Conservation (phyloP, 2,329 filamentous ascomycete genomes). For the Esteya vermicola region DNA sequence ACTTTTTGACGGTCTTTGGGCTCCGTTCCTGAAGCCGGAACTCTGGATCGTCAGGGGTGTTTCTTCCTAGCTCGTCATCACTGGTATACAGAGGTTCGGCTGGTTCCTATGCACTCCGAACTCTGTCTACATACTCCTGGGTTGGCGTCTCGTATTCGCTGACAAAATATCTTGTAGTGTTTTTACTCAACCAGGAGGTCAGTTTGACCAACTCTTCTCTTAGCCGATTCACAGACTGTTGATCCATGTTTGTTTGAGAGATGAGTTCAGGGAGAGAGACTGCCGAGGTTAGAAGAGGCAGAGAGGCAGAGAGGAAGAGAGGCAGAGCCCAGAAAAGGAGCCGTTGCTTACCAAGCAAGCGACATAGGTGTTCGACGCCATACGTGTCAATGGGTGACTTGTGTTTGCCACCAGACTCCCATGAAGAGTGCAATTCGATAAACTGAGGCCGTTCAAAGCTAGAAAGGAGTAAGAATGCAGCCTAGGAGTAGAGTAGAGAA, state of each 20-base stretch:
- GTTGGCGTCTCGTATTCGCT: conserved; percentile 60
- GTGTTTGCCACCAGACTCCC: conserved; percentile 40
- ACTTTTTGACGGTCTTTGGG: no score
- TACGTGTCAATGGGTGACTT: conserved; percentile 70
- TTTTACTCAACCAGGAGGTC: conserved; percentile 68
- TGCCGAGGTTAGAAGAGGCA: conserved; percentile 20
- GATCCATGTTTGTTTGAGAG: conserved; percentile 96
- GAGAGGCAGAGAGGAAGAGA: neutral
- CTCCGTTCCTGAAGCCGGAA: no score
- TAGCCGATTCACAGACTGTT: conserved; percentile 74
- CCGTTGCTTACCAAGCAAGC: conserved; percentile 60
- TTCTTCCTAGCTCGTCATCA: neutral
- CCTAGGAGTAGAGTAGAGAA: neutral
- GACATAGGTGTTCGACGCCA: conserved; percentile 80
- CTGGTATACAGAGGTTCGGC: neutral
- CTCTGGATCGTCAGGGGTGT: neutral
- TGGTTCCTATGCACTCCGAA: conserved; percentile 26
- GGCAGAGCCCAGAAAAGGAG: neutral
- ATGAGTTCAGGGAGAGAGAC: conserved; percentile 86
- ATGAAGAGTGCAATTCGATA: conserved; percentile 58
- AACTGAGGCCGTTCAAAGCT: conserved; percentile 89
- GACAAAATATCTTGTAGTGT: conserved; percentile 65
- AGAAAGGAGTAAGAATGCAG: neutral
- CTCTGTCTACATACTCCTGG: conserved; percentile 58
- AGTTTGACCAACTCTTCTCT: conserved; percentile 82